A percentile compares a stretch with the other conserved stretches of the same genome.
These are phyloP conservation scores for Sphagnum tenellum DNA, from an alignment of 225 moss, liverwort and hornwort species.

Conservation along the genomic window DNA sequence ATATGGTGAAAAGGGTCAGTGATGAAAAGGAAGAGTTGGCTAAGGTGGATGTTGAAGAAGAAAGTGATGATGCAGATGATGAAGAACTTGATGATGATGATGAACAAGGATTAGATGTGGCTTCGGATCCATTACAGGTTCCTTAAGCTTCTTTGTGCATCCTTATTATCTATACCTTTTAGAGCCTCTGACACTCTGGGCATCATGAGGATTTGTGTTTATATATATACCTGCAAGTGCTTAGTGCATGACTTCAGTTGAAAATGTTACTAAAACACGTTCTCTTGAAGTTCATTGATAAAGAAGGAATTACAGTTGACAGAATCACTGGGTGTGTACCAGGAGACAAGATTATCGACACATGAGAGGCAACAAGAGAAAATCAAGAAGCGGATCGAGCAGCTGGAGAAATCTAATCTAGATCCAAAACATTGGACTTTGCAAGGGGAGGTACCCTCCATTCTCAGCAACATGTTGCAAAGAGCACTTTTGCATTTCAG, in stretches of 20 bases:
- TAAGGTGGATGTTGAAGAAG: conserved; percentile 36
- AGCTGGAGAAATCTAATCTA: conserved; percentile 72
- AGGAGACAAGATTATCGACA: conserved; percentile 66
- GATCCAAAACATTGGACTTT: conserved; percentile 83
- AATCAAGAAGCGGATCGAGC: conserved; percentile 59
- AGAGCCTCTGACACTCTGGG: no score
- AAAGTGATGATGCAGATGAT: conserved; percentile 30
- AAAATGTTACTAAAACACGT: no score
- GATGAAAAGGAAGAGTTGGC: conserved; percentile 25
- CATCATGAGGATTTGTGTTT: no score
- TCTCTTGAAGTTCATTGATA: no score
- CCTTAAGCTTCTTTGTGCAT: no score
- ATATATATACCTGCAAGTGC: no score
- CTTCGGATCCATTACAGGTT: not conserved
- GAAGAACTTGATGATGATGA: conserved; percentile 12
- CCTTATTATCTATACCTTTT: no score
- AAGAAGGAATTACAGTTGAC: no score
- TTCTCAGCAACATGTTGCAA: no score
- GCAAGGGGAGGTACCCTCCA: conserved; percentile 74
- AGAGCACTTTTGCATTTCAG: no score
- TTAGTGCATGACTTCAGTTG: no score
- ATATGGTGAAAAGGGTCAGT: conserved; percentile 8
- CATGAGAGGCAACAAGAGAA: conserved; percentile 74
- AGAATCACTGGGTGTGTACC: not conserved
- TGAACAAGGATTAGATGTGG: conserved; percentile 7